Conservation (phyloP, 2,329 filamentous ascomycete species). For the Pseudocercospora musae region DNA sequence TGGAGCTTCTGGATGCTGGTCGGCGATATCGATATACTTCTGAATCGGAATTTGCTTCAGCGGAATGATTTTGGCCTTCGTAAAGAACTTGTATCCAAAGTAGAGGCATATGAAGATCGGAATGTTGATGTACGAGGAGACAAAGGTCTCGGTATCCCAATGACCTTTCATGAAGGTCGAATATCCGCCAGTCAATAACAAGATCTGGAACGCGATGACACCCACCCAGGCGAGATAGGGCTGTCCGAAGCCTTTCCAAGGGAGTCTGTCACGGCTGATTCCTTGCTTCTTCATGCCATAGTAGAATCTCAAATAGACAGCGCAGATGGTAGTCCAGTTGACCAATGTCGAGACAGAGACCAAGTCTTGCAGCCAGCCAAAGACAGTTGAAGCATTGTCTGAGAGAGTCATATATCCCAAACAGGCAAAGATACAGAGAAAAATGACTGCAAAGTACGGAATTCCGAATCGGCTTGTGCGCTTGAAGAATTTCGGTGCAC, state of each 20-base stretch:
- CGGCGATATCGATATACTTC: conserved; percentile 17
- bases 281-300: conserved; percentile 54
- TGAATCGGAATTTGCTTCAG: conserved; percentile 14
- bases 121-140: conserved; percentile 59
- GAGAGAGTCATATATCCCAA: conserved; percentile 17
- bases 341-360: conserved; percentile 65
- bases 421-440: conserved; percentile 11
- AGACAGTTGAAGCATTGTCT: conserved; percentile 33
- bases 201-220: conserved; percentile 57
- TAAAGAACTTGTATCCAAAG: conserved; percentile 53
- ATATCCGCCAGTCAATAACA: conserved; percentile 41
- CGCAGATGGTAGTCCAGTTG: conserved; percentile 61
- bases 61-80: conserved; percentile 47
- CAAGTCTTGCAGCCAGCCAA: conserved; percentile 65
- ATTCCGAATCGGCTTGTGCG: conserved; percentile 30
- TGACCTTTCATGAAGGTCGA: conserved; percentile 54
- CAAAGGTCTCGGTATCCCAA: conserved; percentile 58
- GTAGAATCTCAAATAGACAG: conserved; percentile 63
- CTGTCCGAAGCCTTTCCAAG: conserved; percentile 65
- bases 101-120: conserved; percentile 57
- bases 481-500: conserved; percentile 57
- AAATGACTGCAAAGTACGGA: conserved; percentile 20
- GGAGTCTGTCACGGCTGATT: conserved; percentile 55
- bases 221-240: conserved; percentile 58
- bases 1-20: conserved; percentile 16